Percentiles rank a stretch among this genome's conserved stretches.
phyloP scores from a whole-genome alignment of 306 rosid species.

The Senna siamea region DNA sequence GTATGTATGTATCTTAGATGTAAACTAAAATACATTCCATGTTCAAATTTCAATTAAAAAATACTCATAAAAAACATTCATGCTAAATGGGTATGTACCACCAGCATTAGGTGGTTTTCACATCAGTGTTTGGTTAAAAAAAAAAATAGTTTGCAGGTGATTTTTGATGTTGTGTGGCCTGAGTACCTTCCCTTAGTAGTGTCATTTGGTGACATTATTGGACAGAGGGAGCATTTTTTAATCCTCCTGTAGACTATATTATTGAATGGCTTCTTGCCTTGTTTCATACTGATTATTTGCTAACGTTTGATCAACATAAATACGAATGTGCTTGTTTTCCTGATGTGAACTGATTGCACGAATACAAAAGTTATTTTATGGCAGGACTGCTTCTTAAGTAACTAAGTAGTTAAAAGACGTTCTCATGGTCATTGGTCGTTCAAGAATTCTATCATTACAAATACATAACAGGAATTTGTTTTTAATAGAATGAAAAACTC shows the following conservation, averaged over 20 bases:
- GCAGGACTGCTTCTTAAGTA: not conserved
- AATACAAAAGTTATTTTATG: not conserved
- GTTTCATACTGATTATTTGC: not conserved
- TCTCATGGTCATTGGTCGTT: not conserved
- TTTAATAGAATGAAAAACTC: conserved; percentile 12
- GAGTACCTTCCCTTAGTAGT: not conserved
- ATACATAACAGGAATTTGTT: not conserved
- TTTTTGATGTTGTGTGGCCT: not conserved
- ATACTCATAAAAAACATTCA: too few species aligned
- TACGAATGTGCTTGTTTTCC: not conserved
- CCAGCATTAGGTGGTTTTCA: too few species aligned
- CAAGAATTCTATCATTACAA: not conserved
- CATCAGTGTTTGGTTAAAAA: too few species aligned
- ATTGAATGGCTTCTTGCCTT: not conserved
- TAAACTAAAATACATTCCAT: not conserved
- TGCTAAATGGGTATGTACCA: too few species aligned
- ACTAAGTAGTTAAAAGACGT: not conserved
- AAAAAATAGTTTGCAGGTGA: not conserved
- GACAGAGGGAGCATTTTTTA: not conserved
- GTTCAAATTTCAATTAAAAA: not conserved
- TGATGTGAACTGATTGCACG: not conserved
- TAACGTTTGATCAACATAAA: not conserved
- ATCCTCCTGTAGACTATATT: not conserved
- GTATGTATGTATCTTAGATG: not conserved
- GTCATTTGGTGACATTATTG: not conserved